A percentile compares a stretch with the other conserved stretches of the same genome.
Conservation (phyloP, 805 yeast species). For the Teunomyces pallodes region DNA sequence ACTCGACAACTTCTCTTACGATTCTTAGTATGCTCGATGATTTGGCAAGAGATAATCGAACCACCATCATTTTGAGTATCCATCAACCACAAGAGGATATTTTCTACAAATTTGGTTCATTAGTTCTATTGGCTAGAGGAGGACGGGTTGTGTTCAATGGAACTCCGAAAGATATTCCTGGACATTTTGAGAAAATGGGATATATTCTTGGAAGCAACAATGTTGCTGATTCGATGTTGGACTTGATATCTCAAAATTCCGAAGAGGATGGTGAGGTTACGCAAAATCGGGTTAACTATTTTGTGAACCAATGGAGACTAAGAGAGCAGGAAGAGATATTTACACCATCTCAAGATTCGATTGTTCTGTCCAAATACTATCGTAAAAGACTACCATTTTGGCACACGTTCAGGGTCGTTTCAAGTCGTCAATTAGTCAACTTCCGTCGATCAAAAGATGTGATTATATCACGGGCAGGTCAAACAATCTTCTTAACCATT, state of each 20-base stretch:
- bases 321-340: not conserved
- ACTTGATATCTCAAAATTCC: conserved; percentile 44
- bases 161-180: conserved; percentile 5
- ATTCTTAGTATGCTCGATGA: conserved; percentile 16
- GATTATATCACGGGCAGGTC: conserved; percentile 17
- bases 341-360: not conserved
- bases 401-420: conserved; percentile 13
- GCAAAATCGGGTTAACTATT: conserved; percentile 18
- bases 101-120: conserved; percentile 17
- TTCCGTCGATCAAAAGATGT: conserved; percentile 19
- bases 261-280: conserved; percentile 24
- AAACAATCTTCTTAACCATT: conserved; percentile 16
- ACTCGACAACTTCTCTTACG: conserved; percentile 21
- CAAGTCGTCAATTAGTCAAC: conserved; percentile 16
- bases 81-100: conserved; percentile 27
- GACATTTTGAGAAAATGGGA: conserved; percentile 12
- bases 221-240: conserved; percentile 21
- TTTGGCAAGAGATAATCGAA: conserved; percentile 16
- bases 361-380: not conserved
- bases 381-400: conserved; percentile 4
- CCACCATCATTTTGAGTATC: conserved; percentile 23
- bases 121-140: conserved; percentile 23
- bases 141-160: conserved; percentile 24
- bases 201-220: conserved; percentile 13
- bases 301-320: conserved; percentile 28